A percentile compares a stretch with the other conserved stretches of the same genome.
Evolutionary conservation across 192 early-diverging fungal species (phyloP).

Genomic region (Tieghemiomyces parasiticus): DNA sequence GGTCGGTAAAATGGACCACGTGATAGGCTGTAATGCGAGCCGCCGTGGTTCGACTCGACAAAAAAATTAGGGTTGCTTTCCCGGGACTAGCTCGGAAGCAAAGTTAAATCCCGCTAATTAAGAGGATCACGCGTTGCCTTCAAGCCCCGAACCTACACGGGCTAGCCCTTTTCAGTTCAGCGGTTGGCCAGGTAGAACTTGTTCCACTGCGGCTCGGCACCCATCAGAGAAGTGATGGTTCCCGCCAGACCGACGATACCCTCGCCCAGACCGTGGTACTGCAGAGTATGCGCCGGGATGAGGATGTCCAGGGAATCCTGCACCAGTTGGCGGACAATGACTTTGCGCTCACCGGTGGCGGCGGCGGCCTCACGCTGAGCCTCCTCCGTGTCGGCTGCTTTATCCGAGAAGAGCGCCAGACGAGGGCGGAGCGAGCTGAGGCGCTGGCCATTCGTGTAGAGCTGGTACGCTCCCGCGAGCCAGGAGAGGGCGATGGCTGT

Average conservation of each 20-base stretch:
- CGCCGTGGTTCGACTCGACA: too few relatives aligned
- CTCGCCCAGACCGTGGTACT: conserved; percentile 25
- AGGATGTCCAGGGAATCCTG: conserved; percentile 24
- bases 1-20: too few relatives aligned
- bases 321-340: conserved; percentile 16
- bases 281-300: conserved; percentile 28
- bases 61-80: too few relatives aligned
- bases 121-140: too few relatives aligned
- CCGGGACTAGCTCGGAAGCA: too few relatives aligned
- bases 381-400: conserved; percentile 19
- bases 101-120: too few relatives aligned
- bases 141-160: too few relatives aligned
- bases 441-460: conserved; percentile 8
- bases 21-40: too few relatives aligned
- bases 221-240: conserved; percentile 32
- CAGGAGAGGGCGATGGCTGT: conserved; percentile 21
- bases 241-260: conserved; percentile 34
- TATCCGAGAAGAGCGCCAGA: conserved; percentile 12
- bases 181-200: not conserved
- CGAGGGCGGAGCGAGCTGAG: not conserved
- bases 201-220: conserved; percentile 14
- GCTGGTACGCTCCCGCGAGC: conserved; percentile 18
- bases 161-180: not conserved
- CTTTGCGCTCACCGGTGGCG: conserved; percentile 15
- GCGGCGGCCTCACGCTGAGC: conserved; percentile 20